Percentiles rank a stretch among this genome's conserved stretches.
These are phyloP conservation scores for Umbelopsis sp. DNA, from an alignment of 371 early-diverging fungal genomes.

Conservation along the genomic window DNA sequence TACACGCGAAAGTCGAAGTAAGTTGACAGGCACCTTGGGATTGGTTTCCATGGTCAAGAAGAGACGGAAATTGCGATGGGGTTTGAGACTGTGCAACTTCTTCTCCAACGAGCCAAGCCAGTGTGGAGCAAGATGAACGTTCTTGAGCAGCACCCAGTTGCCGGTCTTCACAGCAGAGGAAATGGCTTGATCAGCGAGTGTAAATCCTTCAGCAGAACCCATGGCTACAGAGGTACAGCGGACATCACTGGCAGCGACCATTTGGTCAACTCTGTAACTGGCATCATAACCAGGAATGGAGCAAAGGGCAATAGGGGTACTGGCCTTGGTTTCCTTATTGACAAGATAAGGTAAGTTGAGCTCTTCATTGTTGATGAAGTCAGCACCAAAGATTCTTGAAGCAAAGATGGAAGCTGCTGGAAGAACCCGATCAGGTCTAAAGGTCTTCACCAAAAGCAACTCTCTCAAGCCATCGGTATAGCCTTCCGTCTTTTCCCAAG, in stretches of 20 bases:
- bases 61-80: slow-evolving; percentile 85
- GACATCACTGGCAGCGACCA: slow-evolving; percentile 72
- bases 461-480: slow-evolving; percentile 64
- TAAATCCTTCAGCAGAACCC: slow-evolving; percentile 96
- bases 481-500: slow-evolving; percentile 55
- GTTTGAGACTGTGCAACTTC: slow-evolving; percentile 84
- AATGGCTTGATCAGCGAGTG: slow-evolving; percentile 91
- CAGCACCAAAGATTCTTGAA: slow-evolving; percentile 74
- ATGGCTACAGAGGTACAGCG: slow-evolving; percentile 89
- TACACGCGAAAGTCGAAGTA: slow-evolving; percentile 89
- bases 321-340: slow-evolving; percentile 69
- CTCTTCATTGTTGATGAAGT: slow-evolving; percentile 64
- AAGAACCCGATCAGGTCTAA: slow-evolving; percentile 89
- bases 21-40: slow-evolving; percentile 92
- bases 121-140: slow-evolving; percentile 92
- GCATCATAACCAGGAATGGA: slow-evolving; percentile 97
- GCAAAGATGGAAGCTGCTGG: slow-evolving; percentile 78
- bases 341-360: slow-evolving; percentile 77
- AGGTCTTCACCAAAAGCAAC: slow-evolving; percentile 80
- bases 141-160: slow-evolving; percentile 96
- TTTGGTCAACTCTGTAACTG: slow-evolving; percentile 90
- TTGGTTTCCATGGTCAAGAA: slow-evolving; percentile 98
- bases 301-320: slow-evolving; percentile 90
- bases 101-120: slow-evolving; percentile 98
- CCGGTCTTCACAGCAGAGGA: slow-evolving; percentile 82